Evolutionary conservation across 2,329 filamentous ascomycete species (phyloP), one percentile per base, ranked within the genome.

Genomic region (Alternaria arbusti): DNA sequence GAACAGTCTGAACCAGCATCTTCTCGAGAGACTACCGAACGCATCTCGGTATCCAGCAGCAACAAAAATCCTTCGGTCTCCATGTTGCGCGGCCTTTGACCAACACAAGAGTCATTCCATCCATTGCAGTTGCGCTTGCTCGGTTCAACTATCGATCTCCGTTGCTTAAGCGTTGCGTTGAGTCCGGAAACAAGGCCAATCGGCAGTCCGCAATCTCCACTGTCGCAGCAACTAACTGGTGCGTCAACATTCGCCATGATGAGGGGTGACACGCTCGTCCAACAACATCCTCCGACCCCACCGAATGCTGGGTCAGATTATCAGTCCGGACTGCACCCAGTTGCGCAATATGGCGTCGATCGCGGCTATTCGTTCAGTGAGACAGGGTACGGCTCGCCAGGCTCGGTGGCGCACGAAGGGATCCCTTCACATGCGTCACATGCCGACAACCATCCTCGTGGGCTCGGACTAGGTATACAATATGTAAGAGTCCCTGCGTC

Each of bases 261-360:
- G 78, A 77, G 74, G 67, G 63, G 72, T 58, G 75, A 77, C 64
- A 74, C 72, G 58, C 69, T 79, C 63, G 58, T 78, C 57, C 78
- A 78, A 25, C 72, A 75, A 59, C 78, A 79, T 54, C 78, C 79
- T 45, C 78, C 77, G 13, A 80, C 77, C 26, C 79, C 78, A 58
- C 78, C 78, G 30, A 73, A 66, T 64, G 66, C 67, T 55, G 70
- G 70, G 50, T 61, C 65, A 26, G 75, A 80, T 15, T 72, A 77
- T 28, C 76, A 78, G 25, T 77, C 78, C 55, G 78, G 78, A 50
- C 73, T 84, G 30, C 78, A 80, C 45, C 80, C 80, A 57, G 70
- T 84, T 65, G 80, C 79, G 49, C 78, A 81, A 69, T 82, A 82
- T 73, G 83, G 81, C 67, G 77, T 78, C 60, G 76, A 73, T 55